Percentiles rank a stretch among this genome's conserved stretches.
phyloP scores from a whole-genome alignment of 805 yeast species.

The Yarrowia osloensis region DNA sequence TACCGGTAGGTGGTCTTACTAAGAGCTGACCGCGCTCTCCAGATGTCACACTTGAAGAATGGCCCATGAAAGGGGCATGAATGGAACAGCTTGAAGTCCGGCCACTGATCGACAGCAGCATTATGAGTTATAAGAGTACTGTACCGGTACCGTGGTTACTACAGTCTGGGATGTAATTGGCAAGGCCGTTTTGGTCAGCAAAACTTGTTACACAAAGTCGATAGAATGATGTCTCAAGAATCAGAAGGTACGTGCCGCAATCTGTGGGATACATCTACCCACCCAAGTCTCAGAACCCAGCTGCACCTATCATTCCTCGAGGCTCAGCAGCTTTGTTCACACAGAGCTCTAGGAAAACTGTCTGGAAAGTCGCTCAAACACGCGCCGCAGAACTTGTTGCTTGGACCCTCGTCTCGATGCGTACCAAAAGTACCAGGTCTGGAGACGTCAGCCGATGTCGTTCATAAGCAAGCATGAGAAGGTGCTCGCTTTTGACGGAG shows the following conservation, averaged over 20 bases:
- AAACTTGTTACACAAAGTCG: too few relatives aligned
- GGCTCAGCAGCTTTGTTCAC: constrained; percentile 32
- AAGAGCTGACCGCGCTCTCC: too few relatives aligned
- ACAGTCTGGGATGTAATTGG: too few relatives aligned
- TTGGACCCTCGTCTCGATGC: constrained; percentile 46
- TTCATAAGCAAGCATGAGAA: constrained; percentile 79
- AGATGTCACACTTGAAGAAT: too few relatives aligned
- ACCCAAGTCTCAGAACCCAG: constrained; percentile 39
- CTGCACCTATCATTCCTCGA: constrained; percentile 39
- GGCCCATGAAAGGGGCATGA: too few relatives aligned
- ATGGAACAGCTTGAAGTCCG: too few relatives aligned
- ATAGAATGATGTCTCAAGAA: too few relatives aligned
- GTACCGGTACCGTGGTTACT: too few relatives aligned
- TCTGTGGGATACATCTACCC: constrained; percentile 38
- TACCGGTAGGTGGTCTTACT: too few relatives aligned
- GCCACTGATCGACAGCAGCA: too few relatives aligned
- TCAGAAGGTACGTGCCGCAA: constrained; percentile 48
- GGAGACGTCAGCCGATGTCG: constrained; percentile 85
- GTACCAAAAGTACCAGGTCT: constrained; percentile 81
- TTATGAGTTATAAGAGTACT: too few relatives aligned
- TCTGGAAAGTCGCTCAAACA: constrained; percentile 20
- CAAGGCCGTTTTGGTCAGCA: too few relatives aligned
- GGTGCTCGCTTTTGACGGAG: constrained; percentile 89
- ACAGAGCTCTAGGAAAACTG: constrained; percentile 8
- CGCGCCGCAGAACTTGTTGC: neutral